These are phyloP conservation scores for Backusella luteola DNA, from an alignment of 192 early-diverging fungal genomes.

Conservation along the genomic window DNA sequence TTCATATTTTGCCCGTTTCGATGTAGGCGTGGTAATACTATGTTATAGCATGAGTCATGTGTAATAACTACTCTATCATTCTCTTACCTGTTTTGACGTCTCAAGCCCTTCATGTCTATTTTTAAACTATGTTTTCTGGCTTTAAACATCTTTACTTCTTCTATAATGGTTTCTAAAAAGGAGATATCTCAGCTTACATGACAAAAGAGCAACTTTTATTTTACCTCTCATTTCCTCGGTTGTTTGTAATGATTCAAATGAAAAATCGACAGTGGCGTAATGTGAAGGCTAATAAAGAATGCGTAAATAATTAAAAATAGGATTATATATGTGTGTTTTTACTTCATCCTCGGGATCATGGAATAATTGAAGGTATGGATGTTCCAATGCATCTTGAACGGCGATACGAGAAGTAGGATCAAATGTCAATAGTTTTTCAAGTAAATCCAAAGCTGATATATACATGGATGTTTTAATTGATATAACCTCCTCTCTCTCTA, in stretches of 20 bases:
- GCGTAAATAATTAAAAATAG: neutral
- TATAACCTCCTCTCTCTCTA: neutral
- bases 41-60: neutral
- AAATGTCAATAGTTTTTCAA: conserved; percentile 87
- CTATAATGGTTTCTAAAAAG: conserved; percentile 13
- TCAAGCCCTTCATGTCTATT: conserved; percentile 17
- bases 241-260: conserved; percentile 67
- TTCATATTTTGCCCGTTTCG: neutral
- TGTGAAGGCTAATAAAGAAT: conserved; percentile 50
- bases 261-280: conserved; percentile 68
- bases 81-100: conserved; percentile 19
- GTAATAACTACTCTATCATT: neutral
- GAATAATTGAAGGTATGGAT: conserved; percentile 81
- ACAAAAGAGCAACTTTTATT: neutral
- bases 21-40: conserved; percentile 9
- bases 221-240: conserved; percentile 62
- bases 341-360: conserved; percentile 39
- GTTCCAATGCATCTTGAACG: conserved; percentile 84
- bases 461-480: neutral
- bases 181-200: neutral
- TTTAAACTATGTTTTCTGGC: conserved; percentile 19
- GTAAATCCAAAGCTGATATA: conserved; percentile 52
- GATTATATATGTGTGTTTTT: neutral
- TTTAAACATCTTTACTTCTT: conserved; percentile 25
- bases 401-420: conserved; percentile 85